Percentiles rank a stretch among this genome's conserved stretches.
Evolutionary conservation across 176 grass and related monocot species (phyloP).

Genomic region (Microstegium vimineum): DNA sequence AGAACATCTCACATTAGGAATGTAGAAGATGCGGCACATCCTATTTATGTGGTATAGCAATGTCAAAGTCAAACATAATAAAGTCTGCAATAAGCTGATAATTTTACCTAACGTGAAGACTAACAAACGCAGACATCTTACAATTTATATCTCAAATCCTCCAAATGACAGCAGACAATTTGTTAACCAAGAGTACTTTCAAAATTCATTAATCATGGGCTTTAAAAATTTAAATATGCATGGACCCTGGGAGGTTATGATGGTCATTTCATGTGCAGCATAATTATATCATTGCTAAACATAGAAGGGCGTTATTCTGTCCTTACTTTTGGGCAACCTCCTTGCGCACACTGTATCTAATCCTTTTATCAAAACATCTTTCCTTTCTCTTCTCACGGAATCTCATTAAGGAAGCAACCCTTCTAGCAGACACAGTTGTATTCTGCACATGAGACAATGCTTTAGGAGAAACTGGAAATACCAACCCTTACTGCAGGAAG

Average conservation of each 20-base stretch:
- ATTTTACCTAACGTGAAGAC: constrained; percentile 7
- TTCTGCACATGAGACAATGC: constrained; percentile 25
- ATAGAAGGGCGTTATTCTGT: constrained; percentile 3
- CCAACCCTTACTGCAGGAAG: background rate
- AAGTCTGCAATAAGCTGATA: background rate
- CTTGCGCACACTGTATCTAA: constrained; percentile 71
- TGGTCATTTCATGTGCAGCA: background rate
- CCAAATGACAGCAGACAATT: background rate
- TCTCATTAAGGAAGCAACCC: constrained; percentile 68
- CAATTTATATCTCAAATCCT: constrained; percentile 7
- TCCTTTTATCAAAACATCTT: constrained; percentile 76
- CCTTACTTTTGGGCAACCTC: constrained; percentile 76
- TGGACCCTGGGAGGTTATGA: constrained; percentile 1
- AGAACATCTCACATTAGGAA: constrained; percentile 1
- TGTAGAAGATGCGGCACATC: background rate
- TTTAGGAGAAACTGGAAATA: constrained; percentile 13
- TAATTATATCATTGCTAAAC: background rate
- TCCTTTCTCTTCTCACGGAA: constrained; percentile 87
- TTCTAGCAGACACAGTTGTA: constrained; percentile 53
- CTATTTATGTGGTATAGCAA: constrained; percentile 4
- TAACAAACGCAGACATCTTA: background rate
- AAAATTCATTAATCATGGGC: background rate
- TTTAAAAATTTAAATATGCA: background rate
- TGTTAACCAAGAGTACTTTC: background rate
- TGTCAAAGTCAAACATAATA: background rate